phyloP scores from a whole-genome alignment of 2,329 filamentous ascomycete genomes.

The Aspergillus sp. region DNA sequence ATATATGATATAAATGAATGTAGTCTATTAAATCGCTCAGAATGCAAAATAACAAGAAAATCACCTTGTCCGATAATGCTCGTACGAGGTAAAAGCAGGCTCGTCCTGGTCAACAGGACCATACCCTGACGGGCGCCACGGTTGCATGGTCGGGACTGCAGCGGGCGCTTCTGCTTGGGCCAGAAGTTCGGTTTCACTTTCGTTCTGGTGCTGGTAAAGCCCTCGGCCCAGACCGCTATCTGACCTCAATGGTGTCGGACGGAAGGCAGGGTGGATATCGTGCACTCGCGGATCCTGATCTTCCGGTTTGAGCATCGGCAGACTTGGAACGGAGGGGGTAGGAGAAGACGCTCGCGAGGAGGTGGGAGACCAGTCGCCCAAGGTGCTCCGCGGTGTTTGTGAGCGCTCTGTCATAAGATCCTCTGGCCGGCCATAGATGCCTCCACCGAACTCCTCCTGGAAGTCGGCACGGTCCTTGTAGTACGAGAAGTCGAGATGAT shows the following conservation, averaged over 20 bases:
- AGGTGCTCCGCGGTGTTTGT: conserved; percentile 41
- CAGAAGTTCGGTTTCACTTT: conserved; percentile 41
- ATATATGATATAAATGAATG: background rate
- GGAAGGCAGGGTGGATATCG: conserved; percentile 40
- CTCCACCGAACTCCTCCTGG: conserved; percentile 80
- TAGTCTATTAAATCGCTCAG: conserved; percentile 4
- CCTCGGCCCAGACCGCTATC: conserved; percentile 24
- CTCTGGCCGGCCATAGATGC: conserved; percentile 50
- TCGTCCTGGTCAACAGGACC: conserved; percentile 40
- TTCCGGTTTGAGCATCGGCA: conserved; percentile 27
- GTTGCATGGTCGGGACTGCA: conserved; percentile 23
- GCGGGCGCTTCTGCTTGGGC: conserved; percentile 36
- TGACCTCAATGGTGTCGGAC: conserved; percentile 27
- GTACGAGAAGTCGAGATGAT: conserved; percentile 83
- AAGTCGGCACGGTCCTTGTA: conserved; percentile 91
- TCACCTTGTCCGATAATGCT: conserved; percentile 32
- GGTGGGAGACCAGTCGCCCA: conserved; percentile 39
- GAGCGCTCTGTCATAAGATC: conserved; percentile 48
- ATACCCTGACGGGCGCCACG: conserved; percentile 39
- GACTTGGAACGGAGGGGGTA: conserved; percentile 34
- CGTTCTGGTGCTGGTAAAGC: conserved; percentile 38
- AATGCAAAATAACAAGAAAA: background rate
- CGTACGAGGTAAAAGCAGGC: conserved; percentile 33
- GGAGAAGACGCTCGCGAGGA: conserved; percentile 44
- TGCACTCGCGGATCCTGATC: conserved; percentile 23